A percentile compares a stretch with the other conserved stretches of the same genome.
These are phyloP conservation scores for Vicia villosa DNA, from an alignment of 306 rosid genomes.

Conservation along the genomic window DNA sequence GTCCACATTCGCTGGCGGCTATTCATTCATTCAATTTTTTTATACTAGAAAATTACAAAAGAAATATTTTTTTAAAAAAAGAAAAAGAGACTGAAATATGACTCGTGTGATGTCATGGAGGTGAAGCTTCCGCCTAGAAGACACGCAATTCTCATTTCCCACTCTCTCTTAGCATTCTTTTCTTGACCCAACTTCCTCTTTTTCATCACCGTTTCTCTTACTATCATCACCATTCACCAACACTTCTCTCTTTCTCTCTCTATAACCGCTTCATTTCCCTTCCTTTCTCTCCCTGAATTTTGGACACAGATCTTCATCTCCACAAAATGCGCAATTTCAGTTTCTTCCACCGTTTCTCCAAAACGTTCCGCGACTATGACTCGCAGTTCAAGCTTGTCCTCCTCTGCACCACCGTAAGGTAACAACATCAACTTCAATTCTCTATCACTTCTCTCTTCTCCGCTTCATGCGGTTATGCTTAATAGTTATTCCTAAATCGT, in stretches of 20 bases:
- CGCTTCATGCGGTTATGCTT: not conserved
- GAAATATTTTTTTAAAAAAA: not conserved
- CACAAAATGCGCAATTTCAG: conserved; percentile 51
- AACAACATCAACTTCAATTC: conserved; percentile 13
- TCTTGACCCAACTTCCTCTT: conserved; percentile 4
- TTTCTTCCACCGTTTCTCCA: conserved; percentile 56
- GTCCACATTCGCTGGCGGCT: not conserved
- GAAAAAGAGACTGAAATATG: not conserved
- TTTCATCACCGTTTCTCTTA: not conserved
- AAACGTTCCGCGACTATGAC: conserved; percentile 53
- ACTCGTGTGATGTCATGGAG: not conserved
- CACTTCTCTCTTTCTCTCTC: conserved; percentile 7
- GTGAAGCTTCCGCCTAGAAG: not conserved
- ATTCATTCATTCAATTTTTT: not conserved
- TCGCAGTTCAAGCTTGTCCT: conserved; percentile 64
- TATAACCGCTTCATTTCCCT: not conserved
- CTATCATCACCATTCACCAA: not conserved
- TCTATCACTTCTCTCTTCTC: not conserved
- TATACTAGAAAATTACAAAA: not conserved
- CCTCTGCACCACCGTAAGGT: conserved; percentile 82
- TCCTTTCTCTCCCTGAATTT: conserved; percentile 3
- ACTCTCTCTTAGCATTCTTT: conserved; percentile 33
- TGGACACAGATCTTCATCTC: conserved; percentile 35
- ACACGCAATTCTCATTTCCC: conserved; percentile 19
- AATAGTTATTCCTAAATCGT: too few relatives aligned